Base-by-base conservation (phyloP, 1,284 basidiomycete species). In the Papiliotrema terrestris region DNA sequence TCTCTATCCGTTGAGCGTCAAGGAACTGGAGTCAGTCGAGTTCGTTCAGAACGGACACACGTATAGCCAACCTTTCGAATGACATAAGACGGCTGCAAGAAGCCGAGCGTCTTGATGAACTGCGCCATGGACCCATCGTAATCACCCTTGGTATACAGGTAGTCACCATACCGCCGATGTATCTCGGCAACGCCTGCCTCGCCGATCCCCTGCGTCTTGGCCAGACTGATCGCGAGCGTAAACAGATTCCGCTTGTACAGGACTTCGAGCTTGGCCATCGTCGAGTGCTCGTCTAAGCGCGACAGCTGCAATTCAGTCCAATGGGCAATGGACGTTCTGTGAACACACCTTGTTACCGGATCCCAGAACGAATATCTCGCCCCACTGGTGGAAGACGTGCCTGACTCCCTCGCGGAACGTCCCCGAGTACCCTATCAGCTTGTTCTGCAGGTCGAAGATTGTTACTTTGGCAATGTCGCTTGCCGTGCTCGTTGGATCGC, bases 61-160 rank as follows among this genome's bases (percentile, higher is more conserved):
- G 46, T 41, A 8, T 5, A 15, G 4, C 73, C 51, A 61, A 89
- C 92, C 82, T 96, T 97, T 62, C 96, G 85, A 57, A 98, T 94
- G 20, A 98, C 91, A 76, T 96, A 96, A 70, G 92, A 96, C 0
- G 94, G 91, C 63, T 93, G 90, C 0, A 96, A 80, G 54, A 85
- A 80, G 0, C 95, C 92, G 25, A 98, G 87, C 0, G 94, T 98
- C 72, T 89, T 84, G 45, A 95, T 80, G 68, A 89, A 98, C 71
- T 97, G 92, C 37, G 84, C 82, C 87, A 97, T 95, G 1, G 94
- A 87, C 5, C 86, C 88, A 59, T 98, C 95, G 66, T 88, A 96
- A 68, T 98, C 92, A 5, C 87, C 87, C 73, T 96, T 97, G 13
- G 79, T 74, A 68, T 98, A 98, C 8, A 98, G 79, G 69, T 93